Conservation (phyloP, 1,139 yeast genomes). For the Taphrina betulina region DNA sequence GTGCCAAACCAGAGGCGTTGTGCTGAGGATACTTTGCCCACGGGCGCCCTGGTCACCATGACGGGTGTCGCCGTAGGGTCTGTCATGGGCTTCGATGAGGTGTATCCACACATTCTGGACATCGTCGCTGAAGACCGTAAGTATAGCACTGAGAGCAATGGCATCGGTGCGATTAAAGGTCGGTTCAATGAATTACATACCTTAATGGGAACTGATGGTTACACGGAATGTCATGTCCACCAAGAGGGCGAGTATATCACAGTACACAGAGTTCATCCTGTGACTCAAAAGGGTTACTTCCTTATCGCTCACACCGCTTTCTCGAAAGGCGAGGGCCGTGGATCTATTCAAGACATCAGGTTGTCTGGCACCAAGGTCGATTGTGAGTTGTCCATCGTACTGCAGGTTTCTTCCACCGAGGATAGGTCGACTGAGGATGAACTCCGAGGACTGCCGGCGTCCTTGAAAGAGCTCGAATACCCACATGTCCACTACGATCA, state of each 20-base stretch:
- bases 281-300: constrained; percentile 85
- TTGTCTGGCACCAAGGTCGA: constrained; percentile 67
- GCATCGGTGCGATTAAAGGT: constrained; percentile 71
- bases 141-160: constrained; percentile 59
- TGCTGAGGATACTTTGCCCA: constrained; percentile 89
- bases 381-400: constrained; percentile 59
- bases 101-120: constrained; percentile 75
- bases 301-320: constrained; percentile 86
- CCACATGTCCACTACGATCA: constrained; percentile 50
- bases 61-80: constrained; percentile 95
- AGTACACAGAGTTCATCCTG: constrained; percentile 78
- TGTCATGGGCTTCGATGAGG: constrained; percentile 90
- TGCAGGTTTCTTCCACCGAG: constrained; percentile 55
- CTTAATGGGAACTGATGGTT: constrained; percentile 65
- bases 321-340: constrained; percentile 43
- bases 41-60: constrained; percentile 89
- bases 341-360: constrained; percentile 57
- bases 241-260: constrained; percentile 92
- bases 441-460: constrained; percentile 64
- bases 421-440: constrained; percentile 47
- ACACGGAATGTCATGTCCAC: constrained; percentile 90
- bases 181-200: constrained; percentile 60
- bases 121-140: constrained; percentile 74
- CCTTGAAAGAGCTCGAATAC: constrained; percentile 54
- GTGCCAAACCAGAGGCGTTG: constrained; percentile 86